Percentiles rank a stretch among this genome's conserved stretches.
Evolutionary conservation across 2,329 filamentous ascomycete species (phyloP).

Genomic region (Endothia cerciana): DNA sequence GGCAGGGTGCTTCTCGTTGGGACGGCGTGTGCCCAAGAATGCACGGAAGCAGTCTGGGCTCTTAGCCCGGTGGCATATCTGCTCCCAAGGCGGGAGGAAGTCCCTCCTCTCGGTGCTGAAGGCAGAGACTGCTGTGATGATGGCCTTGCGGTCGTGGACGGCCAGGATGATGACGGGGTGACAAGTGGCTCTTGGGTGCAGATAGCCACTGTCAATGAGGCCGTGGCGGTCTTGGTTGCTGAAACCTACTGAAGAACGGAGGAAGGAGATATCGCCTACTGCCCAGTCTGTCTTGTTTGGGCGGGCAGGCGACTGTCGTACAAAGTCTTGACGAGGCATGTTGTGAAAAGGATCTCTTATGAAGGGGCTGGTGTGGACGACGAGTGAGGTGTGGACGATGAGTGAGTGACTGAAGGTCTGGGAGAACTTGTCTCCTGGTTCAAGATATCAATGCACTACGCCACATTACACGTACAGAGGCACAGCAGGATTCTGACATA

Average conservation of each 20-base stretch:
- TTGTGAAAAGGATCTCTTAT: neutral
- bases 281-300: too few species aligned
- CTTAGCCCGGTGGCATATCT: slow-evolving; percentile 34
- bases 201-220: slow-evolving; percentile 31
- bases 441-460: too few species aligned
- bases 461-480: too few species aligned
- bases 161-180: slow-evolving; percentile 43
- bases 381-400: too few species aligned
- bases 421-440: too few species aligned
- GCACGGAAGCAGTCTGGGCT: slow-evolving; percentile 36
- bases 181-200: slow-evolving; percentile 32
- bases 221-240: slow-evolving; percentile 24
- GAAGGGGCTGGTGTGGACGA: too few species aligned
- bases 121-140: slow-evolving; percentile 40
- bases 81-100: slow-evolving; percentile 39
- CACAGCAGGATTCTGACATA: neutral
- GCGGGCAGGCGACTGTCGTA: neutral
- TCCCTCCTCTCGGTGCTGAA: slow-evolving; percentile 35
- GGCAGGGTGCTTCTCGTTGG: slow-evolving; percentile 11
- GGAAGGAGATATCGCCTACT: slow-evolving; percentile 40
- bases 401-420: too few species aligned
- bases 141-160: slow-evolving; percentile 26
- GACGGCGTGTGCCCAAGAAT: slow-evolving; percentile 36
- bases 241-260: slow-evolving; percentile 32
- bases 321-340: neutral